Evolutionary conservation across 495 filamentous ascomycete species (phyloP).

Genomic region (Astrocystis sublimbata): DNA sequence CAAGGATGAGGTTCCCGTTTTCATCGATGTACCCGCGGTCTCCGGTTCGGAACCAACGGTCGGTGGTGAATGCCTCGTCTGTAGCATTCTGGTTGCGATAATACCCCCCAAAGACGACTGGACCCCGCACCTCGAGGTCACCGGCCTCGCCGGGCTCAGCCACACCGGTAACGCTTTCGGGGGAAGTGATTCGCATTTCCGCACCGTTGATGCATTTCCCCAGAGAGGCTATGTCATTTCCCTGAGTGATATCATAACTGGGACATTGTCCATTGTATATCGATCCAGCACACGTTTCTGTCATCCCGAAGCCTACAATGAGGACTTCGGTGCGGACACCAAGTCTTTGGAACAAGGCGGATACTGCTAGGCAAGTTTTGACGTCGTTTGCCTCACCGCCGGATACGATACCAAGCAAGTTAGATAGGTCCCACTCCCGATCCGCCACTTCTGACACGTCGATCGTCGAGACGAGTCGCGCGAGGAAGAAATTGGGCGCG

Average conservation of each 20-base stretch:
- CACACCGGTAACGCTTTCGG: slow-evolving; percentile 21
- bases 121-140: slow-evolving; percentile 15
- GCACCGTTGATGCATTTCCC: slow-evolving; percentile 44
- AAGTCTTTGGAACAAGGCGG: slow-evolving; percentile 32
- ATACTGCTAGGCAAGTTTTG: slow-evolving; percentile 27
- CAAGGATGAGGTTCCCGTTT: background rate
- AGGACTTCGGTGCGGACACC: slow-evolving; percentile 45
- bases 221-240: slow-evolving; percentile 38
- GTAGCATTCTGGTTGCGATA: background rate
- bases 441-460: background rate
- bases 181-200: slow-evolving; percentile 40
- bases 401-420: background rate
- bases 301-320: slow-evolving; percentile 56
- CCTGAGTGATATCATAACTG: slow-evolving; percentile 31
- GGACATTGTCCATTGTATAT: slow-evolving; percentile 45
- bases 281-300: slow-evolving; percentile 54
- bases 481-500: slow-evolving; percentile 60
- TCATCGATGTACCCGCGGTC: background rate
- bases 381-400: slow-evolving; percentile 29
- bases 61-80: background rate
- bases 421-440: slow-evolving; percentile 23
- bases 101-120: background rate
- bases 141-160: slow-evolving; percentile 15
- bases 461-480: slow-evolving; percentile 21
- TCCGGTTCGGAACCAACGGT: slow-evolving; percentile 6